These are phyloP conservation scores for Citrus glauca DNA, from an alignment of 345 rosid species.

Conservation along the genomic window DNA sequence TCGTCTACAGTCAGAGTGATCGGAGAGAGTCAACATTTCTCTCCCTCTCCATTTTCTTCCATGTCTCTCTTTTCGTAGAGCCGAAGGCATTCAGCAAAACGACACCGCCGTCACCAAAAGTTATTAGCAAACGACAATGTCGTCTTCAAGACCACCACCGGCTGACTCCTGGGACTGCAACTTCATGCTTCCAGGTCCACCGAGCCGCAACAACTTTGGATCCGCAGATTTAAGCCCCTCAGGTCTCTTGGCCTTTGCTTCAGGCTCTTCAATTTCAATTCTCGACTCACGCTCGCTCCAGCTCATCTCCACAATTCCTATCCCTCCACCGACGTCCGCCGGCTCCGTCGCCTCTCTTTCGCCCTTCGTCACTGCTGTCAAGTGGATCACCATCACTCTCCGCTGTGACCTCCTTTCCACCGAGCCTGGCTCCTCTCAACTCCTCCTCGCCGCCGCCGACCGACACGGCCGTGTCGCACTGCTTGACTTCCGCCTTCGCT, in stretches of 20 bases:
- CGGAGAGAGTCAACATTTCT: background rate
- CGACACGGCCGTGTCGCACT: constrained; percentile 91
- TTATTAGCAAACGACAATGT: constrained; percentile 25
- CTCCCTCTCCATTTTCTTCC: too few species aligned
- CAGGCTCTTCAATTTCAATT: constrained; percentile 79
- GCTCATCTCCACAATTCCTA: constrained; percentile 69
- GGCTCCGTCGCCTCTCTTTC: constrained; percentile 52
- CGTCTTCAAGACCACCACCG: constrained; percentile 31
- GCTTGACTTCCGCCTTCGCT: constrained; percentile 66
- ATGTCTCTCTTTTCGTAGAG: background rate
- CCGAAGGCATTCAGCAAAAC: background rate
- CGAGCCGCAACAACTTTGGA: constrained; percentile 89
- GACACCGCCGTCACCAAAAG: background rate
- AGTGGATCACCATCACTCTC: constrained; percentile 85
- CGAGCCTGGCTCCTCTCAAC: constrained; percentile 69
- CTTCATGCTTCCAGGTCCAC: constrained; percentile 85
- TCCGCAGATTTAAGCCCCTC: constrained; percentile 71
- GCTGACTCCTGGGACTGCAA: constrained; percentile 54
- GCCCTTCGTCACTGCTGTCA: constrained; percentile 76
- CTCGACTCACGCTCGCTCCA: constrained; percentile 84
- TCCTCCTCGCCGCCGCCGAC: constrained; percentile 84
- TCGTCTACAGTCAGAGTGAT: background rate
- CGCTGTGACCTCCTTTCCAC: constrained; percentile 75
- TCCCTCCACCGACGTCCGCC: constrained; percentile 58
- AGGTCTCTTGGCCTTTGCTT: constrained; percentile 80